Base-by-base conservation (phyloP, 306 rosid genomes). In the Cucurbita pepo region DNA sequence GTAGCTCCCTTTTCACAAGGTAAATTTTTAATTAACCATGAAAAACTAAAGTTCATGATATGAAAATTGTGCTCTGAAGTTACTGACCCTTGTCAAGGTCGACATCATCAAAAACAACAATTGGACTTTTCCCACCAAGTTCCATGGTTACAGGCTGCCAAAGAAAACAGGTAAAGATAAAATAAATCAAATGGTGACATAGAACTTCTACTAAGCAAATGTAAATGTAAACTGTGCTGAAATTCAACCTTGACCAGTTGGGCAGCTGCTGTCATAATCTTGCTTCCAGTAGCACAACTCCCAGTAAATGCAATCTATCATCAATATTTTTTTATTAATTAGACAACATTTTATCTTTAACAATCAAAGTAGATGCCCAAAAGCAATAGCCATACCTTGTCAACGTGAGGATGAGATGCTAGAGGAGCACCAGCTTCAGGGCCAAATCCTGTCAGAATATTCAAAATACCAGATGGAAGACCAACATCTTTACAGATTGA, bases 391-490 rank as follows among this genome's bases (percentile, higher is more conserved):
- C 11, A 72, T 77, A 90, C 99, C 97, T 94, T 91, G 86, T 94
- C 96, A 16, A 94, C 95, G 19, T 88, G 87, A 51, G 97, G 97
- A 84, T 94, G 99, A 34, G 88, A 72, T 65, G 97, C 96, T 82
- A 91, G 78, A 77, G 99, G 96, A 71, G 99, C 99, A 10, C 99
- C 99, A 47, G 99, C 99, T 78, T 94, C 99, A 48, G 84, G 89
- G 19, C 99, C 99, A 11, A 83, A 79, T 76, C 99, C 99, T 74
- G 99, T 87, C 77, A 94, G 81, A 78, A 94, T 81, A 81, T 94
- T 94, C 6, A 94, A 75, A 43, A 92, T 83, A 70, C 97, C 97
- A 5, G 85, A 80, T 56, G 97, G 97, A 81, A 92, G 97, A 44
- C 92, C 95, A 0, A 92, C 88, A 76, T 88, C 96, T 83, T 74